A percentile compares a stretch with the other conserved stretches of the same genome.
phyloP scores from a whole-genome alignment of 2,329 filamentous ascomycete genomes.

The Sphaerulina vaccinii region DNA sequence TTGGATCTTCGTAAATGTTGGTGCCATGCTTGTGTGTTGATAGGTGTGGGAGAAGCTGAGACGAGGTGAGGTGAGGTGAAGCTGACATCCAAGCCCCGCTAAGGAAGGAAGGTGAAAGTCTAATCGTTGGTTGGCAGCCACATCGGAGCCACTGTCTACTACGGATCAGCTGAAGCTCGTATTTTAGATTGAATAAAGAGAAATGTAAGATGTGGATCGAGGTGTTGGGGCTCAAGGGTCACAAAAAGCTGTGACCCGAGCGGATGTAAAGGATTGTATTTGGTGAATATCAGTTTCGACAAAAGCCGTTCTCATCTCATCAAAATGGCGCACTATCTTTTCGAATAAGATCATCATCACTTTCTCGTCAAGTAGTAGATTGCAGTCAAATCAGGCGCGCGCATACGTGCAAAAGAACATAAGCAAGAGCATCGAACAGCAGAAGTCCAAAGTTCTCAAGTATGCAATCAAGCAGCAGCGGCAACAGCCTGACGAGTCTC shows the following conservation, averaged over 20 bases:
- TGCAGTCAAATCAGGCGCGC: slow-evolving; percentile 1
- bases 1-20: slow-evolving; percentile 8
- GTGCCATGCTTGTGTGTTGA: no score
- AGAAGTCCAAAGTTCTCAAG: no score
- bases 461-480: slow-evolving; percentile 41
- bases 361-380: background rate
- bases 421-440: background rate
- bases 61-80: no score
- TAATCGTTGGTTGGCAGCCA: no score
- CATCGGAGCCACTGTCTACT: no score
- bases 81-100: no score
- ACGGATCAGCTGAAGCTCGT: no score
- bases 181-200: no score
- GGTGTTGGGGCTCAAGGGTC: slow-evolving; percentile 12
- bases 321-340: background rate
- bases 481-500: slow-evolving; percentile 45
- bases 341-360: background rate
- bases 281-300: slow-evolving; percentile 3
- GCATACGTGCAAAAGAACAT: background rate
- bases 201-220: no score
- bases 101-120: no score
- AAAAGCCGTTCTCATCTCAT: background rate
- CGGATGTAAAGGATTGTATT: slow-evolving; percentile 15
- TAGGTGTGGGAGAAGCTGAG: no score
- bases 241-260: slow-evolving; percentile 11